phyloP scores from a whole-genome alignment of 1,284 basidiomycete genomes.

The Athelia sp. region DNA sequence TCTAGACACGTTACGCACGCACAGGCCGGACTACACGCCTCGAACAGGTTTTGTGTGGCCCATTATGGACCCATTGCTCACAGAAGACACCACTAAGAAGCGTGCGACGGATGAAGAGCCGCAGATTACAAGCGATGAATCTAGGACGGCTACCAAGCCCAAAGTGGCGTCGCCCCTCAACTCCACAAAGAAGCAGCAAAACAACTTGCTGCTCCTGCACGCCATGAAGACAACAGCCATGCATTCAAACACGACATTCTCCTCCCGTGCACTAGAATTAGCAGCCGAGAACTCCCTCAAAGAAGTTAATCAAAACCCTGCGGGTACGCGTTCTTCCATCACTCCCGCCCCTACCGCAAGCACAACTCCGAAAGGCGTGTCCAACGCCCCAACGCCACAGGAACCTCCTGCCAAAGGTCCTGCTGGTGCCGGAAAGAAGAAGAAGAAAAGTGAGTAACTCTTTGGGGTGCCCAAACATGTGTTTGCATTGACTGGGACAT shows the following conservation, averaged over 20 bases:
- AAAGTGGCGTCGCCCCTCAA: constrained; percentile 16
- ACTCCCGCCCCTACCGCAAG: constrained; percentile 43
- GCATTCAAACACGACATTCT: constrained; percentile 53
- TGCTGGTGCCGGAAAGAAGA: constrained; percentile 61
- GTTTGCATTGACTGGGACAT: not conserved
- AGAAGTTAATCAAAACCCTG: constrained; percentile 36
- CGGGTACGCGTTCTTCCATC: constrained; percentile 34
- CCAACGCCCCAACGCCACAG: constrained; percentile 33
- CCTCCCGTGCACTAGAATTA: constrained; percentile 24
- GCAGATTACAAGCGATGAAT: constrained; percentile 17
- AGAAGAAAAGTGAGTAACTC: constrained; percentile 55
- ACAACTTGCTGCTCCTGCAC: constrained; percentile 60
- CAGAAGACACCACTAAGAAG: constrained; percentile 43
- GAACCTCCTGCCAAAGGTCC: constrained; percentile 42
- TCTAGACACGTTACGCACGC: constrained; percentile 60
- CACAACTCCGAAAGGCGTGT: constrained; percentile 35
- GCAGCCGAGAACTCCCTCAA: constrained; percentile 27
- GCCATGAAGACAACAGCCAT: constrained; percentile 73
- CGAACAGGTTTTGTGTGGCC: constrained; percentile 80
- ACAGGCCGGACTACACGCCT: constrained; percentile 73
- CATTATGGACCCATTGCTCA: constrained; percentile 49
- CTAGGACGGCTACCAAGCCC: constrained; percentile 21
- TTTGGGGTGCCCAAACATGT: not conserved
- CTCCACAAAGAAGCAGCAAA: constrained; percentile 53
- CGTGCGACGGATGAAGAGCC: constrained; percentile 27